Percentiles rank a stretch among this genome's conserved stretches.
These are phyloP conservation scores for Stagonosporopsis rhizophila DNA, from an alignment of 2,329 filamentous ascomycete species.

Conservation along the genomic window DNA sequence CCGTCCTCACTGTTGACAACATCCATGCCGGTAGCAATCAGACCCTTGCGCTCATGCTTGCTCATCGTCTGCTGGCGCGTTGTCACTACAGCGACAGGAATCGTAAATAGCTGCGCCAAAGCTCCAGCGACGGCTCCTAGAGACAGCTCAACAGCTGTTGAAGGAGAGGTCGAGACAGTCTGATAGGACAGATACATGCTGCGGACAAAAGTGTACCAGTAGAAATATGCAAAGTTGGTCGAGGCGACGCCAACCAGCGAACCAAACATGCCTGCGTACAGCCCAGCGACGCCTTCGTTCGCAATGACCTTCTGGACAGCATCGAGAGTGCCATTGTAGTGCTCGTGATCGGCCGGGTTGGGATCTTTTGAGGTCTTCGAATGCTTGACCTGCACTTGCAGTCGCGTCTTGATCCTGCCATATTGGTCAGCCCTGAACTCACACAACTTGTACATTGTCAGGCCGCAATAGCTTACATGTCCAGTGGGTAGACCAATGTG, in stretches of 20 bases:
- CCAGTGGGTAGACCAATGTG: conserved; percentile 91
- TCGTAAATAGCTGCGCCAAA: conserved; percentile 92
- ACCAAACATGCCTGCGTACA: conserved; percentile 89
- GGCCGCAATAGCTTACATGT: conserved; percentile 72
- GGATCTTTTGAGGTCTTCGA: conserved; percentile 51
- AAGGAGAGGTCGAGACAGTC: conserved; percentile 68
- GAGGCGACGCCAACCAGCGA: conserved; percentile 90
- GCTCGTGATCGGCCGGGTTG: conserved; percentile 62
- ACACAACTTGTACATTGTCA: neutral
- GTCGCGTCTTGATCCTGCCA: conserved; percentile 88
- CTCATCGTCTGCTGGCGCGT: conserved; percentile 94
- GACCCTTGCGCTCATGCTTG: conserved; percentile 82
- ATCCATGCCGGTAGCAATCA: conserved; percentile 86
- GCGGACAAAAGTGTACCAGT: conserved; percentile 94
- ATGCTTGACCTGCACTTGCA: conserved; percentile 89
- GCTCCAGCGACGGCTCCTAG: conserved; percentile 89
- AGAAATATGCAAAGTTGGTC: conserved; percentile 99
- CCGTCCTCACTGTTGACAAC: conserved; percentile 92
- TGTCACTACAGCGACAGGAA: conserved; percentile 93
- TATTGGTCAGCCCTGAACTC: conserved; percentile 11
- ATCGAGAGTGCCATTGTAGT: conserved; percentile 88
- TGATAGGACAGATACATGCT: conserved; percentile 73
- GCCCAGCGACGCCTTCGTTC: conserved; percentile 78
- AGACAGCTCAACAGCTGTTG: conserved; percentile 81
- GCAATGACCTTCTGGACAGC: conserved; percentile 84